Conservation (phyloP, 2,329 filamentous ascomycete species). For the Truncatella angustata region DNA sequence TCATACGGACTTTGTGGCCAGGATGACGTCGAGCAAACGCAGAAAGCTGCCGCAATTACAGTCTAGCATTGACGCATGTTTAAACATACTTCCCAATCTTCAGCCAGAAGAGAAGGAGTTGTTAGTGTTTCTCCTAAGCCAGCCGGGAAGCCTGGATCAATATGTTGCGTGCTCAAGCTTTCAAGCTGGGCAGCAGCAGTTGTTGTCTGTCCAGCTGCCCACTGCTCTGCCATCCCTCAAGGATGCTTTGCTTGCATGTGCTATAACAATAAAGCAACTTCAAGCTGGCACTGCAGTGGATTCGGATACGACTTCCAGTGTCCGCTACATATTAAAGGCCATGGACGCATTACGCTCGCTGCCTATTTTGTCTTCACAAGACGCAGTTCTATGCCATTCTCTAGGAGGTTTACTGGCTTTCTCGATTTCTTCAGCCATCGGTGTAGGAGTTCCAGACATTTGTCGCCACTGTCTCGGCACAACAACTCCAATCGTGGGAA, state of each 20-base stretch:
- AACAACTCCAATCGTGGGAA: constrained; percentile 17
- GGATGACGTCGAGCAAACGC: no score
- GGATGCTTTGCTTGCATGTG: constrained; percentile 25
- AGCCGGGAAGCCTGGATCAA: constrained; percentile 18
- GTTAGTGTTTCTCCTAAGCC: constrained; percentile 19
- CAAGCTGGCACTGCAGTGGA: constrained; percentile 11
- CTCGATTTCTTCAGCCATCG: constrained; percentile 23
- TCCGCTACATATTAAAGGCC: constrained; percentile 18
- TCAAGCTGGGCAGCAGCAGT: constrained; percentile 17
- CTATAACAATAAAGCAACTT: constrained; percentile 18
- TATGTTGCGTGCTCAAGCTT: constrained; percentile 21
- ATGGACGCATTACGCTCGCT: constrained; percentile 22
- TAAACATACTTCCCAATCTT: constrained; percentile 11
- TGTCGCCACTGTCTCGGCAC: constrained; percentile 21
- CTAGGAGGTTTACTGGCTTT: constrained; percentile 21
- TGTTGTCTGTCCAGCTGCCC: constrained; percentile 14
- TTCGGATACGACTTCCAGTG: constrained; percentile 8
- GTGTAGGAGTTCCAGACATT: constrained; percentile 23
- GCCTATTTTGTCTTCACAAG: constrained; percentile 15
- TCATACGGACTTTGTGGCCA: no score
- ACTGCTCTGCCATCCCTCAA: constrained; percentile 19
- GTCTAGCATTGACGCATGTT: not conserved
- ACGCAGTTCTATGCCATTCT: constrained; percentile 20
- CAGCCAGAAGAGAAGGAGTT: constrained; percentile 19
- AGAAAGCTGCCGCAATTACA: not conserved